phyloP scores from a whole-genome alignment of 192 early-diverging fungal genomes.

The Rhizoclosmatium sp. region DNA sequence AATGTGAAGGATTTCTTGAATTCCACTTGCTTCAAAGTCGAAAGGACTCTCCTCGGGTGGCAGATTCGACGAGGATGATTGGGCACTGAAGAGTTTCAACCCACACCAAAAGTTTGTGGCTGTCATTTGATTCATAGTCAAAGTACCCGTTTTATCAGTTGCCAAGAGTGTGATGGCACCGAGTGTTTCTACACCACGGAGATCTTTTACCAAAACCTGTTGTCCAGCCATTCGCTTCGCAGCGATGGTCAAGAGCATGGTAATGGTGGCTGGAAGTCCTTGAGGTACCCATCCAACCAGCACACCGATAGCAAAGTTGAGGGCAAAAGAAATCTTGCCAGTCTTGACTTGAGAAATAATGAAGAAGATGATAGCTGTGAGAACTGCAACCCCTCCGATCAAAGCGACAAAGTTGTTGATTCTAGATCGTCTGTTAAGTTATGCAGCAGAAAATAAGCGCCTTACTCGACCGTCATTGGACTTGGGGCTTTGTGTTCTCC shows the following conservation, averaged over 20 bases:
- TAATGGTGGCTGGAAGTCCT: constrained; percentile 93
- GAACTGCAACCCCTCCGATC: constrained; percentile 80
- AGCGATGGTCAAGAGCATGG: constrained; percentile 91
- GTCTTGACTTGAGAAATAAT: constrained; percentile 73
- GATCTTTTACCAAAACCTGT: constrained; percentile 94
- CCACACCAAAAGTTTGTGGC: constrained; percentile 91
- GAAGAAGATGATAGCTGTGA: constrained; percentile 87
- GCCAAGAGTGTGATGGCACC: constrained; percentile 96
- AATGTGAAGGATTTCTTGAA: constrained; percentile 80
- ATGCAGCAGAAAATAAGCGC: neutral
- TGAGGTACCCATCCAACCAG: constrained; percentile 90
- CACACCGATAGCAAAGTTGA: constrained; percentile 90
- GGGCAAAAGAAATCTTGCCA: constrained; percentile 33
- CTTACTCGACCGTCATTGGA: constrained; percentile 42
- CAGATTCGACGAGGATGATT: constrained; percentile 18
- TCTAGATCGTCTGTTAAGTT: neutral
- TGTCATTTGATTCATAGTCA: constrained; percentile 98
- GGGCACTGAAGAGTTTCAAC: constrained; percentile 64
- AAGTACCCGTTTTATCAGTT: constrained; percentile 97
- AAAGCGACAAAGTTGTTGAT: constrained; percentile 70
- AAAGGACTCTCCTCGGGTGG: constrained; percentile 42
- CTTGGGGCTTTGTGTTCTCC: constrained; percentile 31
- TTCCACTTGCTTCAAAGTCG: constrained; percentile 62
- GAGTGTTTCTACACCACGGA: constrained; percentile 95
- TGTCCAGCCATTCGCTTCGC: constrained; percentile 91